A percentile compares a stretch with the other conserved stretches of the same genome.
phyloP scores from a whole-genome alignment of 345 rosid species.

The Arabis hirsuta region DNA sequence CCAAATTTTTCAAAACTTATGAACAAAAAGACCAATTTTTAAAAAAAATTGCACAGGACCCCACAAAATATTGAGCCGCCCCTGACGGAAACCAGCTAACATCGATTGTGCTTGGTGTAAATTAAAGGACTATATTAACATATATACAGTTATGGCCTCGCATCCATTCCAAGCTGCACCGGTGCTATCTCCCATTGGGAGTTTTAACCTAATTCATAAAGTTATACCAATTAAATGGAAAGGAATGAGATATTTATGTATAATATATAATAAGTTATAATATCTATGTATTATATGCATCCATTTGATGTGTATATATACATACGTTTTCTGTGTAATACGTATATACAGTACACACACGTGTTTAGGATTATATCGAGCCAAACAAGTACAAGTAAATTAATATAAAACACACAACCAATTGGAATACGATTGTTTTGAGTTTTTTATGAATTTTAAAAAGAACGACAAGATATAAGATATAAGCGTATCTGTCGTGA shows the following conservation, averaged over 20 bases:
- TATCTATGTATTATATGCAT: not conserved
- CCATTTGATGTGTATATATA: not conserved
- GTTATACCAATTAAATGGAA: not conserved
- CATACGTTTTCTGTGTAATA: conserved; percentile 3
- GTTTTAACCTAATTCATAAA: not conserved
- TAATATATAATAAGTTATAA: not conserved
- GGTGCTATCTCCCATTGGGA: no score
- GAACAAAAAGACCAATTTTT: no score
- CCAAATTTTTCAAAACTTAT: no score
- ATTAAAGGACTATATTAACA: no score
- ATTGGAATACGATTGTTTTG: conserved; percentile 5
- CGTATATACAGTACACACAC: conserved; percentile 9
- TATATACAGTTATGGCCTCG: no score
- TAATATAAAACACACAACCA: not conserved
- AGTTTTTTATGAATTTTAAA: conserved; percentile 30
- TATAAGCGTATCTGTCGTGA: conserved; percentile 37
- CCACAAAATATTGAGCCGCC: no score
- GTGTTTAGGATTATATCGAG: conserved; percentile 32
- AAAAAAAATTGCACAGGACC: no score
- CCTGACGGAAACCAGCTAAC: not conserved
- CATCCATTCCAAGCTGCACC: no score
- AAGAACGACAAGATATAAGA: conserved; percentile 36
- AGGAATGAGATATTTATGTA: not conserved
- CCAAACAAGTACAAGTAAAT: conserved; percentile 26
- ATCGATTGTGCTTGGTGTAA: not conserved